Conservation (phyloP, 495 filamentous ascomycete species). For the Daldinia decipiens region DNA sequence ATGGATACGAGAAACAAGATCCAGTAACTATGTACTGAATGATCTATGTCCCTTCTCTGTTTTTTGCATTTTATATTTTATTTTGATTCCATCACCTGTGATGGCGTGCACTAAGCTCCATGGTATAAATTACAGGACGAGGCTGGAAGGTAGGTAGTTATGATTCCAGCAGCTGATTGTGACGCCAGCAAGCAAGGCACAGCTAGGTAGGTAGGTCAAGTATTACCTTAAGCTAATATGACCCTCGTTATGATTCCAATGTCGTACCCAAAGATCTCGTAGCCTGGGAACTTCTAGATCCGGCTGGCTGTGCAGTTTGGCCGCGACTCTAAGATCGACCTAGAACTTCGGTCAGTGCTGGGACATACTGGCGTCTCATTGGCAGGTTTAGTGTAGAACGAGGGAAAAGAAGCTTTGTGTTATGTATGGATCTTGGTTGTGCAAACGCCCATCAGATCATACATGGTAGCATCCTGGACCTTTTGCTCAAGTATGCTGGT, state of each 20-base stretch:
- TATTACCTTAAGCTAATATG: slow-evolving; percentile 10
- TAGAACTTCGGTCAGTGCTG: slow-evolving; percentile 24
- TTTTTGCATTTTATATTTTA: too few species aligned
- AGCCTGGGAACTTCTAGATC: slow-evolving; percentile 36
- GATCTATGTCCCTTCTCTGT: not conserved
- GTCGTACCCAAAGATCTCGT: slow-evolving; percentile 6
- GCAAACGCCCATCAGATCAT: slow-evolving; percentile 38
- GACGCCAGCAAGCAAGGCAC: slow-evolving; percentile 28
- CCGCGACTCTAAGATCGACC: slow-evolving; percentile 33
- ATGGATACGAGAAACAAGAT: slow-evolving; percentile 2
- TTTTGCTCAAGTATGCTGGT: too few species aligned
- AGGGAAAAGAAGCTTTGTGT: slow-evolving; percentile 33
- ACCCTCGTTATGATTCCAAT: slow-evolving; percentile 6
- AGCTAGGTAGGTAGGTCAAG: slow-evolving; percentile 1
- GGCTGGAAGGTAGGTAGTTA: not conserved
- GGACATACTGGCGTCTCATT: slow-evolving; percentile 17
- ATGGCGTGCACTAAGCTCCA: too few species aligned
- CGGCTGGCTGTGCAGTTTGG: slow-evolving; percentile 27
- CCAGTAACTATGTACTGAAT: not conserved
- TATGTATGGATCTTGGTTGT: slow-evolving; percentile 36
- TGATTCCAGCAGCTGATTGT: not conserved
- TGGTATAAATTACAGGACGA: not conserved
- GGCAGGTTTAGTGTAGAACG: slow-evolving; percentile 19
- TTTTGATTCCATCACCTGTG: slow-evolving; percentile 5
- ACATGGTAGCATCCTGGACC: slow-evolving; percentile 16